Percentiles rank a stretch among this genome's conserved stretches.
Conservation (phyloP, 176 grass and related monocot species). For the Canna indica region DNA sequence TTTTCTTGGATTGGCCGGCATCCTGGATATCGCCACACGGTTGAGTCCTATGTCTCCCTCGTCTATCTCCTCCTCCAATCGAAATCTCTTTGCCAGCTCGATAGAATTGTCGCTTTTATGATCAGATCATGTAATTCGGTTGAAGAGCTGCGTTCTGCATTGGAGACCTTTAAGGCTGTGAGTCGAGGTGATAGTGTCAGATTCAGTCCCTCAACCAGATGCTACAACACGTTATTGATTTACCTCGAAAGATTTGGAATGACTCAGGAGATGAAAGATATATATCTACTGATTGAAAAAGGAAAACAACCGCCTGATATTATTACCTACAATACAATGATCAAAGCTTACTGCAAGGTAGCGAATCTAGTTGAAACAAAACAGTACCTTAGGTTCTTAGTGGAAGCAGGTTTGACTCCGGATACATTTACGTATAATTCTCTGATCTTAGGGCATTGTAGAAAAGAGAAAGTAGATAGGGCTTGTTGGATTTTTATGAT, state of each 20-base stretch:
- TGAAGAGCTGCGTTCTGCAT: constrained; percentile 1
- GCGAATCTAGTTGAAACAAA: constrained; percentile 11
- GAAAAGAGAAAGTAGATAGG: neutral
- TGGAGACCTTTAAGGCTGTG: neutral
- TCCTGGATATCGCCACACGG: constrained; percentile 15
- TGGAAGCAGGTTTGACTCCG: constrained; percentile 3
- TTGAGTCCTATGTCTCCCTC: constrained; percentile 9
- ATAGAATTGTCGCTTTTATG: constrained; percentile 6
- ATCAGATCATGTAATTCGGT: neutral
- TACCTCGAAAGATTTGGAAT: constrained; percentile 4
- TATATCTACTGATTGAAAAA: neutral
- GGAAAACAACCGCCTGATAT: neutral
- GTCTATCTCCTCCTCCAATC: constrained; percentile 8
- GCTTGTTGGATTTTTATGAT: constrained; percentile 10
- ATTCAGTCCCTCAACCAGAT: constrained; percentile 4
- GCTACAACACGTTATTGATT: constrained; percentile 9
- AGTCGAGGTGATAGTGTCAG: neutral
- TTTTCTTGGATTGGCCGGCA: constrained; percentile 10
- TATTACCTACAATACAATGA: constrained; percentile 22
- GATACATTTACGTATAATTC: constrained; percentile 22
- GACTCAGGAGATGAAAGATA: constrained; percentile 4
- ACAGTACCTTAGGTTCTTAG: constrained; percentile 1
- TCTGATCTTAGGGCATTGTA: constrained; percentile 7
- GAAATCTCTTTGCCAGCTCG: neutral
- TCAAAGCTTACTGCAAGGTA: constrained; percentile 9